Conservation (phyloP, 371 early-diverging fungal genomes). For the Phascolomyces articulosus region DNA sequence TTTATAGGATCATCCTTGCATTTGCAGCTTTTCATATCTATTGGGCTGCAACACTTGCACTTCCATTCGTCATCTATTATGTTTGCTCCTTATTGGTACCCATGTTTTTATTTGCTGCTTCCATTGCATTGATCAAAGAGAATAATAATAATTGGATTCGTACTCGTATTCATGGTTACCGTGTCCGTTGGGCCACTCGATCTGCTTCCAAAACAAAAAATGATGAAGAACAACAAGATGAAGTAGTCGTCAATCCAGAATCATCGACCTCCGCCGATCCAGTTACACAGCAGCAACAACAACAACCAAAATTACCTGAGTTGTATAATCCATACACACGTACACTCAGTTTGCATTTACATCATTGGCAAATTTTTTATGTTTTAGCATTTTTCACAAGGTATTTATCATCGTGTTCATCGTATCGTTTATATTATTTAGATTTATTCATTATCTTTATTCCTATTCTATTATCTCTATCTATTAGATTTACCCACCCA, state of each 20-base stretch:
- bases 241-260: conserved; percentile 1
- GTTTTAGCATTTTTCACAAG: conserved; percentile 81
- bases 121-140: conserved; percentile 46
- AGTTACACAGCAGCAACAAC: conserved; percentile 16
- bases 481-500: conserved; percentile 63
- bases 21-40: conserved; percentile 67
- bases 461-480: too few relatives aligned
- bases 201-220: conserved; percentile 1
- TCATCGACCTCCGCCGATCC: background rate
- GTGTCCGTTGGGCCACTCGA: background rate
- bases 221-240: conserved; percentile 8
- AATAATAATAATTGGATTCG: conserved; percentile 44
- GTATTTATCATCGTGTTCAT: conserved; percentile 8
- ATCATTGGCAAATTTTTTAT: conserved; percentile 91
- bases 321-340: conserved; percentile 23
- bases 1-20: conserved; percentile 50
- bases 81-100: conserved; percentile 63
- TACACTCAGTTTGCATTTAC: conserved; percentile 63
- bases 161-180: conserved; percentile 16
- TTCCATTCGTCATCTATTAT: conserved; percentile 59
- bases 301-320: conserved; percentile 13
- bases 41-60: conserved; percentile 35
- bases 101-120: conserved; percentile 39
- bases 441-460: too few relatives aligned
- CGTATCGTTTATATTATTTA: too few relatives aligned